A percentile compares a stretch with the other conserved stretches of the same genome.
These are phyloP conservation scores for Pseudopyricularia javanii DNA, from an alignment of 2,329 filamentous ascomycete genomes.

Conservation along the genomic window DNA sequence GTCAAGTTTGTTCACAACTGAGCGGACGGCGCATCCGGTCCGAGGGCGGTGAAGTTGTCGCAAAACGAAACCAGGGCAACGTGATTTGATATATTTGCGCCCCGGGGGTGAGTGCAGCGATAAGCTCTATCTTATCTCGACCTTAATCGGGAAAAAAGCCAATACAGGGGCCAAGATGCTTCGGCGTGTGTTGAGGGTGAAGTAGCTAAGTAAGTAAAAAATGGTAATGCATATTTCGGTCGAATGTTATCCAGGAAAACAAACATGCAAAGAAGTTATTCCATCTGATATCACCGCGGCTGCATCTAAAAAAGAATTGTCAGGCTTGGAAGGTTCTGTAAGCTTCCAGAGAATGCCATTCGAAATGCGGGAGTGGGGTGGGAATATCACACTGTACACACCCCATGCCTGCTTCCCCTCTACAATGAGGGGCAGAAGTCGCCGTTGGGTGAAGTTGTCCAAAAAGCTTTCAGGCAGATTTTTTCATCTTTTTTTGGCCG, in stretches of 20 bases:
- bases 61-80: not conserved
- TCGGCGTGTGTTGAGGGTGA: too few relatives aligned
- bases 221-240: too few relatives aligned
- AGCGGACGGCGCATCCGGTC: too few relatives aligned
- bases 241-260: too few relatives aligned
- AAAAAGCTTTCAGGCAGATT: not conserved
- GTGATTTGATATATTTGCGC: not conserved
- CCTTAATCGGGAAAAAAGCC: not conserved
- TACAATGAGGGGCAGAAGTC: slow-evolving; percentile 2
- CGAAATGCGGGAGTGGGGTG: not conserved
- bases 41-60: not conserved
- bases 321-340: not conserved
- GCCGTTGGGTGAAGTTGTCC: not conserved
- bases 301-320: not conserved
- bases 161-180: too few relatives aligned
- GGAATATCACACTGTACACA: not conserved
- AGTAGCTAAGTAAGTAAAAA: too few relatives aligned
- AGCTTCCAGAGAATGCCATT: not conserved
- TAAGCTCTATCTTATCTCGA: not conserved
- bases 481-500: not conserved
- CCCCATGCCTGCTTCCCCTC: not conserved
- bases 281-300: not conserved
- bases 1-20: too few relatives aligned
- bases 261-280: too few relatives aligned
- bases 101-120: not conserved